phyloP scores from a whole-genome alignment of 768 basidiomycete genomes.

The Pleurotus pulmonarius region DNA sequence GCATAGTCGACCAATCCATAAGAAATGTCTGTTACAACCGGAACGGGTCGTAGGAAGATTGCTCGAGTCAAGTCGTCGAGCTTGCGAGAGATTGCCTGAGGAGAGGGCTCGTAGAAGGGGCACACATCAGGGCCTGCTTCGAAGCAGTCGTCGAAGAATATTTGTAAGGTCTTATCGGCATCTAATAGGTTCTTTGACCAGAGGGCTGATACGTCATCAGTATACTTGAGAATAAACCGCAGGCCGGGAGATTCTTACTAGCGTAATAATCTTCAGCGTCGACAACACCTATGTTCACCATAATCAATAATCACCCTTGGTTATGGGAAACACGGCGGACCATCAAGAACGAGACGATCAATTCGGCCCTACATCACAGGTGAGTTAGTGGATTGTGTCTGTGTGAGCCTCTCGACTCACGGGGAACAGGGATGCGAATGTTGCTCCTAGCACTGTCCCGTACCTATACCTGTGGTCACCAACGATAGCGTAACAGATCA shows the following conservation, averaged over 20 bases:
- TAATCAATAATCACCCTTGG: not conserved
- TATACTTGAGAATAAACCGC: not conserved
- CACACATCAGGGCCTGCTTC: constrained; percentile 17
- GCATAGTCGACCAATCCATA: constrained; percentile 22
- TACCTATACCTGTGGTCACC: constrained; percentile 15
- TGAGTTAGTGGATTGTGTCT: not conserved
- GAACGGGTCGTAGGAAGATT: constrained; percentile 15
- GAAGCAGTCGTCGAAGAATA: constrained; percentile 17
- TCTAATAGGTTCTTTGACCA: constrained; percentile 7
- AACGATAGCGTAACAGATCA: not conserved
- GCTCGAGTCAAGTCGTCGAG: constrained; percentile 12
- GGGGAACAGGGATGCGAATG: constrained; percentile 31
- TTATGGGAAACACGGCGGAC: constrained; percentile 5
- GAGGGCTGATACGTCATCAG: not conserved
- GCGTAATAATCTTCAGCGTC: constrained; percentile 22
- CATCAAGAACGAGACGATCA: constrained; percentile 28
- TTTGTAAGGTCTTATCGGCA: constrained; percentile 17
- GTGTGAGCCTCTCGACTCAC: constrained; percentile 13
- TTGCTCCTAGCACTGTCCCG: constrained; percentile 22
- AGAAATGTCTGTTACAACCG: constrained; percentile 9
- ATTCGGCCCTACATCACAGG: constrained; percentile 20
- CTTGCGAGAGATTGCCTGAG: constrained; percentile 11
- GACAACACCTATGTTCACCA: constrained; percentile 12
- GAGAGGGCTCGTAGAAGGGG: constrained; percentile 17
- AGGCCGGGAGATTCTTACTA: constrained; percentile 8